phyloP scores from a whole-genome alignment of 169 alveolate species.

The Plasmodium berghei region DNA sequence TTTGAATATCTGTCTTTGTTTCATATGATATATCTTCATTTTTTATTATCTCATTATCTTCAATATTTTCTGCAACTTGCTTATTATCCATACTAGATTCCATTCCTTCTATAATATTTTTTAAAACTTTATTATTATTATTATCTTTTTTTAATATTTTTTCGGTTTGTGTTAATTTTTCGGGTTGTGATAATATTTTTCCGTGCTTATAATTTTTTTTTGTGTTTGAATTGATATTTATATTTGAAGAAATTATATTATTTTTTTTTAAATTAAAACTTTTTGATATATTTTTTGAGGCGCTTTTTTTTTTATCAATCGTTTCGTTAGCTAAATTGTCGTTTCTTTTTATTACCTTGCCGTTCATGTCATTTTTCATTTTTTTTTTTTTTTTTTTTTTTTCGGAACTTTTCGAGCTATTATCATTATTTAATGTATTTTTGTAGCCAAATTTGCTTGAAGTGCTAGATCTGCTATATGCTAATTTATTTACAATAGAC shows the following conservation, averaged over 20 bases:
- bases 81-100: slow-evolving; percentile 10
- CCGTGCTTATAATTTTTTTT: slow-evolving; percentile 39
- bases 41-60: background rate
- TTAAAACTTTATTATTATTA: slow-evolving; percentile 21
- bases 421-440: slow-evolving; percentile 10
- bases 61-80: background rate
- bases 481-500: background rate
- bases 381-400: slow-evolving; percentile 17
- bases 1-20: background rate
- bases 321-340: background rate
- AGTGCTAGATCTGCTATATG: slow-evolving; percentile 18
- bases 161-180: slow-evolving; percentile 42
- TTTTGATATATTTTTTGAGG: background rate
- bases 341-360: slow-evolving; percentile 27
- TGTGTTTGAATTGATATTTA: slow-evolving; percentile 8
- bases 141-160: slow-evolving; percentile 46
- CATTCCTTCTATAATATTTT: slow-evolving; percentile 13
- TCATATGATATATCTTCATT: background rate
- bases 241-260: slow-evolving; percentile 5
- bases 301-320: background rate
- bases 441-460: slow-evolving; percentile 10
- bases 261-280: slow-evolving; percentile 15
- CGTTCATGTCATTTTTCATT: background rate
- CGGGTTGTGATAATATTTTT: slow-evolving; percentile 34
- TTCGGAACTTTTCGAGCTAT: slow-evolving; percentile 19